Base-by-base conservation (phyloP, 2,329 filamentous ascomycete species). In the Neonectria faginata region DNA sequence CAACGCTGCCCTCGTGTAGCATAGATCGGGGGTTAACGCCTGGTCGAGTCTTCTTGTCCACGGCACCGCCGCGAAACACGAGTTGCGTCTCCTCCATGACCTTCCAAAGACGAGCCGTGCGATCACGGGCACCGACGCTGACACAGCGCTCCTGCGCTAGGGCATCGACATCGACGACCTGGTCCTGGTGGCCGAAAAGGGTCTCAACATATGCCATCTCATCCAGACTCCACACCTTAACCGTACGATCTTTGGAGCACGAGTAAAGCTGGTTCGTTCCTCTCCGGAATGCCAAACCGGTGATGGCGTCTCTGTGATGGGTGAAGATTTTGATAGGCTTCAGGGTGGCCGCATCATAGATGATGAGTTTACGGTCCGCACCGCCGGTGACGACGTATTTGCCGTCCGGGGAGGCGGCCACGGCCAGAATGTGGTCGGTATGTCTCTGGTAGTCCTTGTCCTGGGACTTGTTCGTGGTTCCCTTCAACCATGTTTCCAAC, bases 181-280 rank as follows among this genome's bases (percentile, higher is more conserved):
- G 87, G 76, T 98, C 95, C 76, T 97, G 95, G 80, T 99, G 96
- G 48, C 96, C 96, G 76, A 97, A 98, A 0, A 99, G 85, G 0
- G 95, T 98, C 79, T 99, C 96, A 31, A 97, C 88, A 75, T 98
- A 99, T 50, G 95, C 93, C 66, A 97, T 85, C 77, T 97, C 94
- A 72, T 97, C 92, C 47, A 97, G 83, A 70, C 91, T 95, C 93
- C 95, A 99, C 33, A 97, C 91, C 79, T 98, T 98, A 76, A 99
- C 91, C 3, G 95, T 97, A 45, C 96, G 89, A 79, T 99, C 96
- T 74, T 91, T 92, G 58, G 93, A 96, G 62, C 92, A 91, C 3
- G 93, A 97, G 81, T 97, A 99, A 20, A 99, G 83, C 79, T 97
- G 94, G 75, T 97, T 97, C 16, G 92, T 94, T 54, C 92, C 92